Base-by-base conservation (phyloP, 2,329 filamentous ascomycete genomes). In the Sporothrix luriei region DNA sequence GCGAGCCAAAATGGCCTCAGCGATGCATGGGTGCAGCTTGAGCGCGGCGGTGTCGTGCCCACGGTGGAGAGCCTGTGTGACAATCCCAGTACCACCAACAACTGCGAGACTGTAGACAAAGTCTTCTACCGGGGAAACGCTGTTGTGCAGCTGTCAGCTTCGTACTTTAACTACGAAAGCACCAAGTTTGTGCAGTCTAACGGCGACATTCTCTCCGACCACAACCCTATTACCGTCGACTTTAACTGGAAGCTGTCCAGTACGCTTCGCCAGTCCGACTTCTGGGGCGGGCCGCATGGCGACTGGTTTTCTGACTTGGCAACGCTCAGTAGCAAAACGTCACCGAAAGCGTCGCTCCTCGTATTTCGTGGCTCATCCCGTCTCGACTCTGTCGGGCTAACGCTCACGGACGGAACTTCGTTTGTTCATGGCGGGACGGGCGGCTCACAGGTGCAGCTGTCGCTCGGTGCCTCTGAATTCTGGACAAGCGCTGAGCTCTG, bases 21-120 rank as follows among this genome's bases (percentile, higher is more conserved):
- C 0, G 88, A 91, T 76, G 76, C 82, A 0, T 91, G 88, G 87
- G 80, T 91, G 14, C 78, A 88, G 74, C 80, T 89, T 0, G 78
- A 84, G 52, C 80, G 79, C 16, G 77, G 76, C 29, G 85, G 85
- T 13, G 77, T 80, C 11, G 78, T 81, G 38, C 85, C 87, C 0
- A 77, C 79, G 14, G 73, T 74, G 40, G 79, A 84, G 73, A 72
- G 77, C 24, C 69, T 85, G 19, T 91, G 89, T 77, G 77, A 78
- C n/a, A 89, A 88, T 73, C 88, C 88, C 0, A 83, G 83, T 40
- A 79, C 80, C 0, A 82, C 78, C 61, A 82, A 82, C 74, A 76
- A 77, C 4, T 91, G 89, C 77, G 89, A 91, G 79, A 87, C 84
- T 3, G 87, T 91, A 49, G 89, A 91, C 78, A 91, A 91, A 78